Evolutionary conservation across 2,329 filamentous ascomycete species (phyloP).

Genomic region (Hypoxylon sp.): DNA sequence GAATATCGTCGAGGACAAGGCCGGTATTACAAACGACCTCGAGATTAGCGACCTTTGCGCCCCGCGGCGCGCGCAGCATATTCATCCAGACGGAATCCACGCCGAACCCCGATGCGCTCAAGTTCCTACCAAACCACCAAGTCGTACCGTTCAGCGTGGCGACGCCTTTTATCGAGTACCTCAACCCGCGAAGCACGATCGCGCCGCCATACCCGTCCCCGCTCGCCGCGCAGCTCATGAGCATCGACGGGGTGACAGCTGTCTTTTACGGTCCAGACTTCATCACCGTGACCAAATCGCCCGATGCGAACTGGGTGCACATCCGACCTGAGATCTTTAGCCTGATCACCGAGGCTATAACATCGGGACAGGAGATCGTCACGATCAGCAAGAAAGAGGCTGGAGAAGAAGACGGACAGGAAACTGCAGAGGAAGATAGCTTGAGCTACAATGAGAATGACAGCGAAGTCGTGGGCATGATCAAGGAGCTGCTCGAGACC

Average conservation of each 20-base stretch:
- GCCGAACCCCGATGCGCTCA: slow-evolving; percentile 93
- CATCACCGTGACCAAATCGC: slow-evolving; percentile 93
- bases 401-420: slow-evolving; percentile 50
- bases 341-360: slow-evolving; percentile 91
- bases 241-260: slow-evolving; percentile 91
- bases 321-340: slow-evolving; percentile 96
- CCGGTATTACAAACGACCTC: slow-evolving; percentile 22
- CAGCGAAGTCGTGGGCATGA: slow-evolving; percentile 95
- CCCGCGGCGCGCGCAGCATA: slow-evolving; percentile 71
- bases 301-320: slow-evolving; percentile 90
- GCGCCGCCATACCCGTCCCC: slow-evolving; percentile 90
- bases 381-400: slow-evolving; percentile 69
- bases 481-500: slow-evolving; percentile 96
- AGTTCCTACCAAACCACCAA: slow-evolving; percentile 91
- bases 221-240: slow-evolving; percentile 88
- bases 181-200: slow-evolving; percentile 86
- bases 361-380: slow-evolving; percentile 82
- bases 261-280: slow-evolving; percentile 96
- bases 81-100: slow-evolving; percentile 98
- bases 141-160: slow-evolving; percentile 79
- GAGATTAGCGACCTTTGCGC: slow-evolving; percentile 32
- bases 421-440: slow-evolving; percentile 68
- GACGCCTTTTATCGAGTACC: slow-evolving; percentile 88
- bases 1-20: slow-evolving; percentile 37
- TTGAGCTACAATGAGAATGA: slow-evolving; percentile 89